Percentiles rank a stretch among this genome's conserved stretches.
Conservation (phyloP, 164 flowering plant species). For the Annona squamosa region DNA sequence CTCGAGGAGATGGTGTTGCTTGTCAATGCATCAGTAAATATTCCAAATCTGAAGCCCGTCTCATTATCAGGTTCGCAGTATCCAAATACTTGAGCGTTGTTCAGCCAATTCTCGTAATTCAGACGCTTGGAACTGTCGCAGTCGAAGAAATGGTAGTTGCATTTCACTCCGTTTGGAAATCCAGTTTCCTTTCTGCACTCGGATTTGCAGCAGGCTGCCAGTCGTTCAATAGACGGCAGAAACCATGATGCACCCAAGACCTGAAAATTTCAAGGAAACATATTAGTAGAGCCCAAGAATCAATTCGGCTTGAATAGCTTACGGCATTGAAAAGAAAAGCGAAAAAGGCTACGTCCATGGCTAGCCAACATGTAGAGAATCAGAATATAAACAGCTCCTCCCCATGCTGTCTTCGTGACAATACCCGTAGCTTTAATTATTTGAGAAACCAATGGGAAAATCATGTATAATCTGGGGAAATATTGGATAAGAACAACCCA, state of each 20-base stretch:
- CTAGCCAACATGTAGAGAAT: conserved; percentile 89
- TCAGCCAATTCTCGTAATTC: conserved; percentile 43
- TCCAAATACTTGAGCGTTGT: conserved; percentile 43
- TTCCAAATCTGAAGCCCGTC: conserved; percentile 53
- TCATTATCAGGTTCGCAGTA: conserved; percentile 47
- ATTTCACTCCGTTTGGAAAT: conserved; percentile 18
- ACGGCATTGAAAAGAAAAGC: background rate
- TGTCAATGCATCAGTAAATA: conserved; percentile 57
- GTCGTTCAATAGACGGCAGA: conserved; percentile 67
- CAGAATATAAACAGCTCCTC: conserved; percentile 97
- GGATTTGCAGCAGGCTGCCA: conserved; percentile 72
- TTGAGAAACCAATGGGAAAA: conserved; percentile 83
- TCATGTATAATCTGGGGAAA: conserved; percentile 77
- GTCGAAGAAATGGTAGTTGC: conserved; percentile 42
- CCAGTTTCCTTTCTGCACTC: conserved; percentile 41
- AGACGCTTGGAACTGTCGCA: conserved; percentile 30
- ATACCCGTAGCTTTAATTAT: conserved; percentile 88
- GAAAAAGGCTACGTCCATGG: conserved; percentile 53
- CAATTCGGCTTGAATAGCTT: background rate
- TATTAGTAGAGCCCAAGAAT: background rate
- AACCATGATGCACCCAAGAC: conserved; percentile 95
- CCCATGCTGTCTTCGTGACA: conserved; percentile 96
- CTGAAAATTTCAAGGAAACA: conserved; percentile 25
- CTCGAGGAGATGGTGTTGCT: conserved; percentile 52
- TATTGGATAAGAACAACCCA: conserved; percentile 85